Conservation (phyloP, 257 asterid genomes). For the Primulina huaijiensis region DNA sequence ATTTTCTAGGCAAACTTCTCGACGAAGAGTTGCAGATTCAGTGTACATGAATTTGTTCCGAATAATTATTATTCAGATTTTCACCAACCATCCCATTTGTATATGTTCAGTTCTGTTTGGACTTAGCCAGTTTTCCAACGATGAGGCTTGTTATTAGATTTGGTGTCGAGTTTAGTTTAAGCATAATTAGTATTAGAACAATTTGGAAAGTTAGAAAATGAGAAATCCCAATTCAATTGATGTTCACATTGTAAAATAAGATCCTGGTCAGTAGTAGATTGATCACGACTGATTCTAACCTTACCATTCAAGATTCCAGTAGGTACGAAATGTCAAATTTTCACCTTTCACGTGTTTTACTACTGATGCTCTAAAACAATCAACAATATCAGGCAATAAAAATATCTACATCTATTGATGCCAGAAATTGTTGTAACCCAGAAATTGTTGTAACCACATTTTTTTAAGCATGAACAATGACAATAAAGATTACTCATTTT, state of each 20-base stretch:
- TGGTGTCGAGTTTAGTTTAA: too few relatives aligned
- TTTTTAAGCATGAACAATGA: neutral
- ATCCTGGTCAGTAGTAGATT: neutral
- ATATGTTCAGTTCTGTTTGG: too few relatives aligned
- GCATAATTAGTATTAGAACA: too few relatives aligned
- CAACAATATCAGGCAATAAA: neutral
- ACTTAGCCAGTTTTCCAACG: too few relatives aligned
- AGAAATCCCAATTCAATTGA: too few relatives aligned
- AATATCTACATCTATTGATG: neutral
- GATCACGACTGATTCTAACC: neutral
- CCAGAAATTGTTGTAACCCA: neutral
- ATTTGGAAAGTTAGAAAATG: too few relatives aligned
- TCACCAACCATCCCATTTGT: too few relatives aligned
- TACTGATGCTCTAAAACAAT: too few relatives aligned
- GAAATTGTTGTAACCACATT: neutral
- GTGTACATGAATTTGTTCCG: neutral
- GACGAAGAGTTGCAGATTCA: neutral
- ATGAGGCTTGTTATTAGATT: too few relatives aligned
- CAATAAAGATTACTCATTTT: neutral
- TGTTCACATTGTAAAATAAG: too few relatives aligned
- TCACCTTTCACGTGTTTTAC: neutral
- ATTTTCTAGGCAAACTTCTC: neutral
- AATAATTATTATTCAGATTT: too few relatives aligned
- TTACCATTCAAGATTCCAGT: neutral
- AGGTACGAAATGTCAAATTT: neutral